phyloP scores from a whole-genome alignment of 1,139 yeast species.

The Suhomyces bribrorum region DNA sequence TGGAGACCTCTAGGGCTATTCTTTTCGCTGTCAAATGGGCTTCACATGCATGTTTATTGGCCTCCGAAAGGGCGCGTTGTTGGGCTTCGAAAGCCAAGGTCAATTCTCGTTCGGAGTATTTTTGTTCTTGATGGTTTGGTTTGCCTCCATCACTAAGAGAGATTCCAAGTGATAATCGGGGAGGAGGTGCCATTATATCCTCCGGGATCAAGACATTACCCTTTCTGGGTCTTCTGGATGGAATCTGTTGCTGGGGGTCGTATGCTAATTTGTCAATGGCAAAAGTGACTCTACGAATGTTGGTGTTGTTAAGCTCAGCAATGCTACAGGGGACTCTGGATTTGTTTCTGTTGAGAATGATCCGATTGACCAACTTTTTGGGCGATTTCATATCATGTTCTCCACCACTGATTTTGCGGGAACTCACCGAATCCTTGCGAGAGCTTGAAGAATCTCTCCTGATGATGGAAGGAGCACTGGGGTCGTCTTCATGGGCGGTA shows the following conservation, averaged over 20 bases:
- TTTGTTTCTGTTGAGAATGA: conserved; percentile 51
- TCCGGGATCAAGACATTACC: conserved; percentile 82
- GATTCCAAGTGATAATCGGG: conserved; percentile 66
- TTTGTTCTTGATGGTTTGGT: conserved; percentile 24
- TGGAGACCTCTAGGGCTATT: conserved; percentile 54
- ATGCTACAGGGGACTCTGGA: conserved; percentile 38
- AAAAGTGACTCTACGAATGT: conserved; percentile 71
- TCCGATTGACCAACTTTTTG: conserved; percentile 19
- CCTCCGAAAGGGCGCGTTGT: conserved; percentile 53
- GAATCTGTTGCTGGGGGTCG: conserved; percentile 96
- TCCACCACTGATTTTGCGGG: not conserved
- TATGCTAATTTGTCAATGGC: conserved; percentile 64
- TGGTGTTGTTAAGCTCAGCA: conserved; percentile 36
- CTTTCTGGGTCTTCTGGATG: conserved; percentile 76
- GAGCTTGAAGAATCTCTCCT: conserved; percentile 3
- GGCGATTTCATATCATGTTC: conserved; percentile 1
- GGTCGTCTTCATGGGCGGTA: not conserved
- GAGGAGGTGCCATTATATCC: conserved; percentile 62
- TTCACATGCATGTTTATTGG: conserved; percentile 71
- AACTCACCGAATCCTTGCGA: conserved; percentile 1
- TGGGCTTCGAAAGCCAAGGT: conserved; percentile 60
- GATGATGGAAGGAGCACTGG: conserved; percentile 1
- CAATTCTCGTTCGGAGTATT: conserved; percentile 54
- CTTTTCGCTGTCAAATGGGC: conserved; percentile 72
- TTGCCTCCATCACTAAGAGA: conserved; percentile 37